Evolutionary conservation across 768 basidiomycete species (phyloP).

Genomic region (Candolleomyces aberdarensis): DNA sequence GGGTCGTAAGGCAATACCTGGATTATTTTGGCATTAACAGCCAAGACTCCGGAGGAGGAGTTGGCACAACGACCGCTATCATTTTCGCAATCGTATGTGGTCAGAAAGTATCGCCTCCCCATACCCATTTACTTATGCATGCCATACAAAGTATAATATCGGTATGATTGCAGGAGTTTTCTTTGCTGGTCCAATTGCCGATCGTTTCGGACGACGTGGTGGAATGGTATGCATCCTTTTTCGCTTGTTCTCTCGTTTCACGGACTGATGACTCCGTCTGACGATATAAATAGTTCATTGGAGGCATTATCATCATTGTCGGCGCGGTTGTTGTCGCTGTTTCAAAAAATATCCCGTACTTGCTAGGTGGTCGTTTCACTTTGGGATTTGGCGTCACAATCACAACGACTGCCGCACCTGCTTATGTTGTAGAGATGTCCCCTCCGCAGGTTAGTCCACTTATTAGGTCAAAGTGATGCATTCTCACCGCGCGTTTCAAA

Average conservation of each 20-base stretch:
- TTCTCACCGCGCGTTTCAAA: slow-evolving; percentile 9
- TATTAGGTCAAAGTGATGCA: no score
- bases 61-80: slow-evolving; percentile 40
- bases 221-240: slow-evolving; percentile 33
- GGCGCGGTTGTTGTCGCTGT: slow-evolving; percentile 46
- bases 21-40: slow-evolving; percentile 39
- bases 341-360: slow-evolving; percentile 40
- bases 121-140: background rate
- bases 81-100: slow-evolving; percentile 42
- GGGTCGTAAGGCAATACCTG: slow-evolving; percentile 32
- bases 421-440: slow-evolving; percentile 57
- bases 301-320: slow-evolving; percentile 36
- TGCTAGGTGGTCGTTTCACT: slow-evolving; percentile 50
- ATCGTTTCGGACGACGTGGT: slow-evolving; percentile 40
- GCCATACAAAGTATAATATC: slow-evolving; percentile 35
- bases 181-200: slow-evolving; percentile 40
- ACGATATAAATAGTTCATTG: slow-evolving; percentile 26
- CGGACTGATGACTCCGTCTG: no score
- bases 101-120: no score
- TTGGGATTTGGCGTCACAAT: slow-evolving; percentile 54
- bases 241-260: no score
- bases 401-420: slow-evolving; percentile 39
- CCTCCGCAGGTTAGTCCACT: slow-evolving; percentile 31
- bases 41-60: slow-evolving; percentile 37
- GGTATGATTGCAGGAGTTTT: slow-evolving; percentile 38